Base-by-base conservation (phyloP, 768 basidiomycete species). In the Lactifluus rugatus region DNA sequence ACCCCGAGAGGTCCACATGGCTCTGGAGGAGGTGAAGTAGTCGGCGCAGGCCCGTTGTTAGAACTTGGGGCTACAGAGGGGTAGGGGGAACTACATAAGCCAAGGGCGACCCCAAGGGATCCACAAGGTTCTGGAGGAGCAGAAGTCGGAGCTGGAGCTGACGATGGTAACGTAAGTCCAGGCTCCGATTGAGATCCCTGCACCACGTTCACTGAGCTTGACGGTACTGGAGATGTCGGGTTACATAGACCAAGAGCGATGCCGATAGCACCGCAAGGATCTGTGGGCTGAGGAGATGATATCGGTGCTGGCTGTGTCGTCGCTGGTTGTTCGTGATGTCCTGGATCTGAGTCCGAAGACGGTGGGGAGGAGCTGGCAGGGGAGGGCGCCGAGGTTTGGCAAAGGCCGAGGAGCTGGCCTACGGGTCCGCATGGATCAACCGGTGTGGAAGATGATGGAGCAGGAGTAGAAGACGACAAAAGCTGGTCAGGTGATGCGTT, bases 151-250 rank as follows among this genome's bases (percentile, higher is more conserved):
- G 37, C 16, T 17, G 37, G 16, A 5, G 41, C n/a, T 42, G 41
- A 19, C 17, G 37, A 17, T 5, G 41, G 8, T 21, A n/a, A 42
- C 19, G 41, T 42, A 42, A 9, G 7, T 19, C n/a, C 41, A 21
- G 41, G 8, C 19, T 13, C n/a, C 41, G 9, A 42, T 10, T 19
- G 41, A 9, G 8, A 42, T 42, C 5, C n/a, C 19, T 31, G 28
- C 9, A 31, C 3, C 28, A 9, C 5, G 9, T 42, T 19, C 10
- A 10, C n/a, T 19, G 41, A 19, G n/a, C 19, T 21, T 42, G 78
- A 68, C 2, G 73, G 75, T 1, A 73, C 70, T 65, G 74, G 73
- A 11, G 76, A 75, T 23, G 77, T 68, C 11, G 25, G 25, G 14
- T n/a, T n/a, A n/a, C 51, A 52, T 8, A 42, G 39, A 3, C 52